Evolutionary conservation across 306 rosid genomes (phyloP).

Genomic region (Ceratonia siliqua): DNA sequence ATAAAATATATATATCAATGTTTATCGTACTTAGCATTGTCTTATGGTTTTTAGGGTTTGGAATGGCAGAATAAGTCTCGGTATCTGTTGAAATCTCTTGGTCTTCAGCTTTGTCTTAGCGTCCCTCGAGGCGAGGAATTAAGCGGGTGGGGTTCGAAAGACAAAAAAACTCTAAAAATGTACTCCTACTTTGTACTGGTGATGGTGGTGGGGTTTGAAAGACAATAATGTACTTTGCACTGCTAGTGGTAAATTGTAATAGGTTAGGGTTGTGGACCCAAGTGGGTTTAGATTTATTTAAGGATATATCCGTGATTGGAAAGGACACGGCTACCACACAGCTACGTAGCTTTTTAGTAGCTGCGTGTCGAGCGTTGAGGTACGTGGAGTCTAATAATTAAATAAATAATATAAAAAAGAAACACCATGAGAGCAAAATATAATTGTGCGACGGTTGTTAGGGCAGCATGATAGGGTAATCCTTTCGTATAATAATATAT

Average conservation of each 20-base stretch:
- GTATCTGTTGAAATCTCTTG: slow-evolving; percentile 4
- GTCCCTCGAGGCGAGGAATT: background rate
- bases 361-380: slow-evolving; percentile 7
- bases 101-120: background rate
- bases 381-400: no score
- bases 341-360: slow-evolving; percentile 9
- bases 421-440: no score
- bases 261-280: slow-evolving; percentile 30
- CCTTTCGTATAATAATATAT: no score
- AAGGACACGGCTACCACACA: background rate
- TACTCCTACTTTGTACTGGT: no score
- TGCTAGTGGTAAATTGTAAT: background rate
- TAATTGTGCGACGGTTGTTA: no score
- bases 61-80: slow-evolving; percentile 16
- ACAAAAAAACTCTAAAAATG: no score
- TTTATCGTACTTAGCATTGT: background rate
- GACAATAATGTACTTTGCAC: slow-evolving; percentile 9
- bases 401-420: no score
- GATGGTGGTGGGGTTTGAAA: slow-evolving; percentile 20
- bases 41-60: slow-evolving; percentile 21
- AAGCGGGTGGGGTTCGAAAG: background rate
- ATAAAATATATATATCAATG: no score
- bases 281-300: slow-evolving; percentile 5
- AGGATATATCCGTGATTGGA: slow-evolving; percentile 27
- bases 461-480: no score